phyloP scores from a whole-genome alignment of 352 stramenopile species.

The Globisporangium cylindrosporum region DNA sequence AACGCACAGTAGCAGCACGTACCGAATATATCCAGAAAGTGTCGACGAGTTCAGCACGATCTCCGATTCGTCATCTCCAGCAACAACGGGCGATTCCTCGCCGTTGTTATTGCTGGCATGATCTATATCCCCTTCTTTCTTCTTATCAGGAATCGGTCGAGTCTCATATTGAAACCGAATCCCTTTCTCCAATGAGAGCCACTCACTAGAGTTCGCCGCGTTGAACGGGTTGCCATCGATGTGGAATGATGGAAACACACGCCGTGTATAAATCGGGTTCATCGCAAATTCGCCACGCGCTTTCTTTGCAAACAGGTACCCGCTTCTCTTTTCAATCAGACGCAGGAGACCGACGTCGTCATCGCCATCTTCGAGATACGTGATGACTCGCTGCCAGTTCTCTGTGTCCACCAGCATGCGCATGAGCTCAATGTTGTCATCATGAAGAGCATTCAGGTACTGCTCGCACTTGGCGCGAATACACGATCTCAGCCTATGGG shows the following conservation, averaged over 20 bases:
- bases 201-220: constrained; percentile 42
- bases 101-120: background rate
- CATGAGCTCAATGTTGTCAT: constrained; percentile 79
- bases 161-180: constrained; percentile 47
- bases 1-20: constrained; percentile 10
- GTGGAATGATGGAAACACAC: constrained; percentile 65
- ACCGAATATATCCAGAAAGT: constrained; percentile 71
- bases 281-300: constrained; percentile 33
- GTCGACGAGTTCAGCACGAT: constrained; percentile 74
- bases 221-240: constrained; percentile 64
- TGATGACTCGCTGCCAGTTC: constrained; percentile 75
- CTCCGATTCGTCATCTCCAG: constrained; percentile 33
- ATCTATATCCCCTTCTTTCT: constrained; percentile 11
- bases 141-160: constrained; percentile 25
- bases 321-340: constrained; percentile 77
- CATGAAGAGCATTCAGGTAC: constrained; percentile 74
- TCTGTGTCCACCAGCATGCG: constrained; percentile 86
- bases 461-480: constrained; percentile 81
- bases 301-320: constrained; percentile 62
- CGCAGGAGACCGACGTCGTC: constrained; percentile 46
- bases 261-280: constrained; percentile 65
- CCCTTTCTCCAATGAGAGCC: constrained; percentile 58
- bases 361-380: constrained; percentile 41
- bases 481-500: constrained; percentile 50
- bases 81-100: background rate